These are phyloP conservation scores for Phyllostachys edulis DNA, from an alignment of 176 grass and related monocot species.

Conservation along the genomic window DNA sequence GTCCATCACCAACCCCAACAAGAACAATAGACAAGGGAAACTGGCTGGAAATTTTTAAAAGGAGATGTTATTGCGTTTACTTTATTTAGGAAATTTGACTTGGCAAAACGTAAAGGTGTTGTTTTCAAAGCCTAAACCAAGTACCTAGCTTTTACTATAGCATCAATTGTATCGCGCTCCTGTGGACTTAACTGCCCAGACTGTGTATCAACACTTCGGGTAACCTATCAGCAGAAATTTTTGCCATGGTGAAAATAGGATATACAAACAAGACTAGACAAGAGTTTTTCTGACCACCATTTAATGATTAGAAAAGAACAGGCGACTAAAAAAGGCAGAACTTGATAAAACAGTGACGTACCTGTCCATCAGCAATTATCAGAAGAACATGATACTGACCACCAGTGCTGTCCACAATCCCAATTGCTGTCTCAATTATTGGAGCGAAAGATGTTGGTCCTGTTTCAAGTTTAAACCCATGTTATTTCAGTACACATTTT, in stretches of 20 bases:
- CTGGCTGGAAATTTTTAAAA: conserved; percentile 48
- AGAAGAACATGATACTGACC: conserved; percentile 98
- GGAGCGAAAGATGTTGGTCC: conserved; percentile 94
- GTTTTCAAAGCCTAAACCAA: conserved; percentile 9
- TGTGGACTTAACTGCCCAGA: conserved; percentile 89
- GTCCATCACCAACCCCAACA: conserved; percentile 96
- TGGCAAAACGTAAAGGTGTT: conserved; percentile 10
- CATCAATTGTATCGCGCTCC: conserved; percentile 81
- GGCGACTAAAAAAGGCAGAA: neutral
- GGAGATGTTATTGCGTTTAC: neutral
- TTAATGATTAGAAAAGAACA: conserved; percentile 13
- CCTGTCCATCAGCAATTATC: conserved; percentile 98
- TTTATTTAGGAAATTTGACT: conserved; percentile 2
- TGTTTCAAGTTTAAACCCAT: conserved; percentile 49
- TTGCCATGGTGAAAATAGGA: conserved; percentile 1
- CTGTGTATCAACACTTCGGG: conserved; percentile 87
- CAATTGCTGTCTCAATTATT: conserved; percentile 82
- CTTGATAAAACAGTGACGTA: conserved; percentile 14
- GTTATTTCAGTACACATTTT: conserved; percentile 17
- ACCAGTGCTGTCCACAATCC: conserved; percentile 85
- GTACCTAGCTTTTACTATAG: conserved; percentile 98
- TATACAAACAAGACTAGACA: neutral
- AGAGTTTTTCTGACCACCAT: conserved; percentile 3
- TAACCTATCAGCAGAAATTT: conserved; percentile 58
- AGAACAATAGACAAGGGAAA: conserved; percentile 92